These are phyloP conservation scores for Adansonia madagascariensis DNA, from an alignment of 441 rosid genomes.

Conservation along the genomic window DNA sequence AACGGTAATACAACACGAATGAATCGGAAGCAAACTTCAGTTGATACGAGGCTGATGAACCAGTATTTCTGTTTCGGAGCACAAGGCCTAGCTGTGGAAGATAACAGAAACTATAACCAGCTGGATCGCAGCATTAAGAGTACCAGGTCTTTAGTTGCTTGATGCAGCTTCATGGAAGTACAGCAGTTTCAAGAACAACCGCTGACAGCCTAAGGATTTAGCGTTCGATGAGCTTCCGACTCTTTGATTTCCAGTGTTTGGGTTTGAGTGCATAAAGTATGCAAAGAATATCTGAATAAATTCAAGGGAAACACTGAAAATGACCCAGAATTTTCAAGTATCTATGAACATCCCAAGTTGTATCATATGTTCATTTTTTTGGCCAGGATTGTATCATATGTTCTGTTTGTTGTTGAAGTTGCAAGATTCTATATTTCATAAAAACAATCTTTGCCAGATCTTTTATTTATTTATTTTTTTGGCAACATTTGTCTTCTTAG, in stretches of 20 bases:
- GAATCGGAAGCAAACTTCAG: constrained; percentile 41
- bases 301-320: background rate
- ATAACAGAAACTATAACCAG: constrained; percentile 33
- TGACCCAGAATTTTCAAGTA: background rate
- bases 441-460: background rate
- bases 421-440: background rate
- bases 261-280: background rate
- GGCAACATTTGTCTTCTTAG: too few species aligned
- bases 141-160: constrained; percentile 53
- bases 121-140: constrained; percentile 44
- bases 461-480: background rate
- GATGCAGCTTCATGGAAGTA: constrained; percentile 18
- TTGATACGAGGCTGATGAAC: constrained; percentile 61
- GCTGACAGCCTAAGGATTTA: background rate
- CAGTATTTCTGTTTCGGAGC: constrained; percentile 73
- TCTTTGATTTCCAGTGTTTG: background rate
- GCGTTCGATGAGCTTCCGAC: background rate
- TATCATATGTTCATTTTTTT: background rate
- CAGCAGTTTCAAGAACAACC: background rate
- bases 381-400: background rate
- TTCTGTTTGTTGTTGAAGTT: background rate
- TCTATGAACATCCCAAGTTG: background rate
- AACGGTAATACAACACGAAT: constrained; percentile 27
- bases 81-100: constrained; percentile 59
- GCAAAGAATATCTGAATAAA: background rate